Percentiles rank a stretch among this genome's conserved stretches.
These are phyloP conservation scores for Leishmania lainsoni DNA, from an alignment of 208 protist genomes.

Conservation along the genomic window DNA sequence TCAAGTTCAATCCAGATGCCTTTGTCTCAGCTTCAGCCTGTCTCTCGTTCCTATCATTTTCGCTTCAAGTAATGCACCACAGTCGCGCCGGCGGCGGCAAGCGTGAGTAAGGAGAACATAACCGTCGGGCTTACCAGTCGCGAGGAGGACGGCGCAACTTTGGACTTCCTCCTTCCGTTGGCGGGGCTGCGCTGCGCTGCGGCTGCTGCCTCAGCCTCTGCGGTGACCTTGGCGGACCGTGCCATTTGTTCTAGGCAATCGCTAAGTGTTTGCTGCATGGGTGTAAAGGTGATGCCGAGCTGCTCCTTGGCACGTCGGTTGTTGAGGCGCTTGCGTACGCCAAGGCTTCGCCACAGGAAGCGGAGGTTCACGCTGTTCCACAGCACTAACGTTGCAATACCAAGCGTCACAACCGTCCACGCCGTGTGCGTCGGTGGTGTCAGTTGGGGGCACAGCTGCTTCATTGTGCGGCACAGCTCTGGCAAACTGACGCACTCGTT, in stretches of 20 bases:
- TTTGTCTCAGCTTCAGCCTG: background rate
- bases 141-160: background rate
- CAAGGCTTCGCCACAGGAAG: slow-evolving; percentile 85
- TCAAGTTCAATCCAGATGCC: background rate
- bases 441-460: slow-evolving; percentile 74
- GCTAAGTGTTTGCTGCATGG: slow-evolving; percentile 72
- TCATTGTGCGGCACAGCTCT: slow-evolving; percentile 76
- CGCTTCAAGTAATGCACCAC: slow-evolving; percentile 21
- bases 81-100: slow-evolving; percentile 21
- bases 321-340: slow-evolving; percentile 77
- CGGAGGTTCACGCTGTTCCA: slow-evolving; percentile 60
- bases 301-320: slow-evolving; percentile 51
- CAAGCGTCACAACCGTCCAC: slow-evolving; percentile 80
- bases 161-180: background rate
- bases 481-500: slow-evolving; percentile 75
- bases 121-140: slow-evolving; percentile 15
- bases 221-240: slow-evolving; percentile 38
- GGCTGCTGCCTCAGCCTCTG: slow-evolving; percentile 21
- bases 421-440: slow-evolving; percentile 76
- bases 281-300: slow-evolving; percentile 76
- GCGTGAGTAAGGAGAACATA: slow-evolving; percentile 18
- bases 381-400: slow-evolving; percentile 54
- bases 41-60: slow-evolving; percentile 2
- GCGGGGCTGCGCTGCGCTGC: background rate
- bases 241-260: slow-evolving; percentile 80